phyloP scores from a whole-genome alignment of 495 filamentous ascomycete species.

The Lophiostoma macrostomum region DNA sequence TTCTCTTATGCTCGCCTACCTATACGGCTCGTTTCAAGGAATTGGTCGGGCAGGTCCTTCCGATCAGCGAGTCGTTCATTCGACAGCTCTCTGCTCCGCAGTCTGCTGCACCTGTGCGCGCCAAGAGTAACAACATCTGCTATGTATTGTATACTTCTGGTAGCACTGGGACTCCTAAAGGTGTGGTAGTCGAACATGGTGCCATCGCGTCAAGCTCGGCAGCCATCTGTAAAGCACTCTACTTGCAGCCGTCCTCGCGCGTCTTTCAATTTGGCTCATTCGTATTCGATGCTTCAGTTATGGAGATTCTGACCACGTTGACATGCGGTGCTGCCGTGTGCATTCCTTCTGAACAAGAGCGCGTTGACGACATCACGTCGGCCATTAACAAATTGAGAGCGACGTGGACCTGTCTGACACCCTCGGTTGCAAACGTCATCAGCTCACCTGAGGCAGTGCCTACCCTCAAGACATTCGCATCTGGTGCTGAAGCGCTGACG shows the following conservation, averaged over 20 bases:
- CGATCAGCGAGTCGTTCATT: conserved; percentile 43
- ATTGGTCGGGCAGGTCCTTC: conserved; percentile 44
- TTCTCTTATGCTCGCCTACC: conserved; percentile 46
- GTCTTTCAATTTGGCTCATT: conserved; percentile 48
- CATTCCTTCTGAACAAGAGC: conserved; percentile 44
- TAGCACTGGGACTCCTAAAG: conserved; percentile 42
- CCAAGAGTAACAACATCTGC: conserved; percentile 38
- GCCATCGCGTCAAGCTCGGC: conserved; percentile 29
- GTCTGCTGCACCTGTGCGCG: conserved; percentile 12
- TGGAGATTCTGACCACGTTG: conserved; percentile 44
- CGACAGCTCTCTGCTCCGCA: conserved; percentile 38
- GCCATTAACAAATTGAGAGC: conserved; percentile 47
- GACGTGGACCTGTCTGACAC: conserved; percentile 50
- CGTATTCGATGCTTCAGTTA: conserved; percentile 45
- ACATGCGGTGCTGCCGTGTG: conserved; percentile 44
- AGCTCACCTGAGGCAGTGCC: conserved; percentile 36
- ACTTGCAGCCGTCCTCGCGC: conserved; percentile 34
- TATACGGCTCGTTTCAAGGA: conserved; percentile 43
- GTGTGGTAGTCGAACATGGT: conserved; percentile 40
- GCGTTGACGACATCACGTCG: conserved; percentile 49
- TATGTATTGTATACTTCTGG: conserved; percentile 60
- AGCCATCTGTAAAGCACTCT: conserved; percentile 11
- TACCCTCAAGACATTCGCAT: conserved; percentile 43
- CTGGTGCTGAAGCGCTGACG: conserved; percentile 43
- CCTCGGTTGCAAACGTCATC: conserved; percentile 48